Evolutionary conservation across 371 early-diverging fungal genomes (phyloP).

Genomic region (Mucor indicus): DNA sequence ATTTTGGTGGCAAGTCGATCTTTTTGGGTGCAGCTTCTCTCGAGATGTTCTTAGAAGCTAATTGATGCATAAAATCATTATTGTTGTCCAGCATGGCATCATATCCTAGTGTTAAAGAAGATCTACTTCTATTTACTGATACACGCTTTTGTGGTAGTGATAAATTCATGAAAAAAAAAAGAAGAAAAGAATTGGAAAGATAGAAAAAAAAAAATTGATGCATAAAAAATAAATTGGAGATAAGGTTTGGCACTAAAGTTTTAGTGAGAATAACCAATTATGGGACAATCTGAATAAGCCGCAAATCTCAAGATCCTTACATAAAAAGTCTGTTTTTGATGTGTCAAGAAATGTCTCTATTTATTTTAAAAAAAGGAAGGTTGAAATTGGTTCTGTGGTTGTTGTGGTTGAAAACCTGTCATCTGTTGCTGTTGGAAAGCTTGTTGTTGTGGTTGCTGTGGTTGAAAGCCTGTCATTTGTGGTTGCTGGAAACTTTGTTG

Average conservation of each 20-base stretch:
- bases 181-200: not conserved
- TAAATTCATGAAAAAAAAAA: not conserved
- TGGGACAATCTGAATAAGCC: not conserved
- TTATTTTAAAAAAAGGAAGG: not conserved
- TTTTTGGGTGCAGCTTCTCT: not conserved
- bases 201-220: not conserved
- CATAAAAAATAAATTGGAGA: no score
- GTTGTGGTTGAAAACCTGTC: conserved; percentile 5
- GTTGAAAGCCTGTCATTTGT: conserved; percentile 1
- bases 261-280: no score
- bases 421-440: conserved; percentile 5
- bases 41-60: conserved; percentile 12
- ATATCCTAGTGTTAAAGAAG: conserved; percentile 10
- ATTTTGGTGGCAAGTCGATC: not conserved
- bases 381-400: conserved; percentile 3
- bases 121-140: conserved; percentile 13
- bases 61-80: conserved; percentile 12
- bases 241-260: no score
- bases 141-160: conserved; percentile 11
- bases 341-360: not conserved
- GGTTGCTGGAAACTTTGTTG: not conserved
- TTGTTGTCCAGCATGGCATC: not conserved
- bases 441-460: conserved; percentile 10
- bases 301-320: not conserved
- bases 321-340: not conserved